Percentiles rank a stretch among this genome's conserved stretches.
Conservation (phyloP, 169 alveolate species). For the Cystoisospora suis region DNA sequence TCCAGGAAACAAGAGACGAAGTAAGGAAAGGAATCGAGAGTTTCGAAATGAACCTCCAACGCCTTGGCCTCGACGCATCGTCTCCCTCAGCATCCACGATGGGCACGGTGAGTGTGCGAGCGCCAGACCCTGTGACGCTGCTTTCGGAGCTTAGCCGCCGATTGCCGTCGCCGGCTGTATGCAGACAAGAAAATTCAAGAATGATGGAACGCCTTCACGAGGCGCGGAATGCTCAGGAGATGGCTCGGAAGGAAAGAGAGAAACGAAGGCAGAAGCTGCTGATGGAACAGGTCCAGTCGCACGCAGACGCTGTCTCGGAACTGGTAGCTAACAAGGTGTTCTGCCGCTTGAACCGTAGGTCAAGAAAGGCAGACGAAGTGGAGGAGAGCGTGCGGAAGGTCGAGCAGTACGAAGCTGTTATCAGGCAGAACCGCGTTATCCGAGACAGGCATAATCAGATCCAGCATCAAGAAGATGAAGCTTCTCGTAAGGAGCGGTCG, state of each 20-base stretch:
- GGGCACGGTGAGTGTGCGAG: not conserved
- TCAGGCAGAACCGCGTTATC: not conserved
- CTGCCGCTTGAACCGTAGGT: not conserved
- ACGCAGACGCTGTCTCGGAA: not conserved
- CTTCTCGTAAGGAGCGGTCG: not conserved
- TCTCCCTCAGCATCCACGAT: not conserved
- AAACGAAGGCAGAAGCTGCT: conserved; percentile 45
- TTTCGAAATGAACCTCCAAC: conserved; percentile 51
- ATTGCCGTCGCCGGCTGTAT: not conserved
- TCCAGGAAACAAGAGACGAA: not conserved
- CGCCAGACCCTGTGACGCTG: not conserved
- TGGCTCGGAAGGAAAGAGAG: conserved; percentile 27
- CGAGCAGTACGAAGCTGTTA: not conserved
- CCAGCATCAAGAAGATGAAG: not conserved
- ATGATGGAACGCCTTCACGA: conserved; percentile 41
- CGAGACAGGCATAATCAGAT: not conserved
- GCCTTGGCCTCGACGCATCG: conserved; percentile 20
- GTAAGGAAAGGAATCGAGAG: conserved; percentile 19
- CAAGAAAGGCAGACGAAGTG: not conserved
- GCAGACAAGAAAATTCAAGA: not conserved
- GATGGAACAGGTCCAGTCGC: conserved; percentile 47
- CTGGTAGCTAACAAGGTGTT: not conserved
- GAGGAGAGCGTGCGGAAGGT: conserved; percentile 1
- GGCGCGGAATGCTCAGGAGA: conserved; percentile 47
- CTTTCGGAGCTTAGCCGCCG: not conserved